Evolutionary conservation across 345 rosid genomes (phyloP).

Genomic region (Salix viminalis): DNA sequence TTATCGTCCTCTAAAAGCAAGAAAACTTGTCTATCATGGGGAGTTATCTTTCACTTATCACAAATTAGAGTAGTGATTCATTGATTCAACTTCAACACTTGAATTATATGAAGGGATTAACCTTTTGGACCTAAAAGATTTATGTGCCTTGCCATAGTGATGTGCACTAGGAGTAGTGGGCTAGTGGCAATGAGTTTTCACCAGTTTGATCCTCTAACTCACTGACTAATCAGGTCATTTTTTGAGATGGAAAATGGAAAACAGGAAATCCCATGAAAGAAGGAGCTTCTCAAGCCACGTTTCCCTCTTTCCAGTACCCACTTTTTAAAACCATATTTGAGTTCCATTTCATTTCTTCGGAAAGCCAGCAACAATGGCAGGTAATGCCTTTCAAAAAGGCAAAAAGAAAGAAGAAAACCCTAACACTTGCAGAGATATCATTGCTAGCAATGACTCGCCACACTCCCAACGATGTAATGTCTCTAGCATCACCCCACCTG

Average conservation of each 20-base stretch:
- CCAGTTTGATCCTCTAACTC: not conserved
- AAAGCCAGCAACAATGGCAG: conserved; percentile 4
- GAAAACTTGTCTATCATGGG: not conserved
- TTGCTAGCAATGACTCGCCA: not conserved
- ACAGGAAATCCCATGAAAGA: conserved; percentile 11
- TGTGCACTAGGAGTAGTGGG: not conserved
- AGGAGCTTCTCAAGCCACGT: conserved; percentile 19
- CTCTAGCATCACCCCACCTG: conserved; percentile 9
- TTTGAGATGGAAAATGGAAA: not conserved
- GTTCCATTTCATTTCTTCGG: not conserved
- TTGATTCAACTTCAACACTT: not conserved
- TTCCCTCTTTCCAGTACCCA: not conserved
- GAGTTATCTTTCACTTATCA: not conserved
- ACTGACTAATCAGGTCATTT: not conserved
- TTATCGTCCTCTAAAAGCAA: not conserved
- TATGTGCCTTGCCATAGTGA: not conserved
- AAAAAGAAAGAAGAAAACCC: not conserved
- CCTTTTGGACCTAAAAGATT: not conserved
- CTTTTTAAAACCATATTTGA: not conserved
- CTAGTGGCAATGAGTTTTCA: not conserved
- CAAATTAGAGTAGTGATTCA: not conserved
- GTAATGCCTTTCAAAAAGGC: not conserved
- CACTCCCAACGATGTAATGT: conserved; percentile 6
- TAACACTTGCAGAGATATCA: not conserved
- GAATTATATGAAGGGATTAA: not conserved